Evolutionary conservation across 2,329 filamentous ascomycete species (phyloP).

Genomic region (Scolecobasidium constrictum): DNA sequence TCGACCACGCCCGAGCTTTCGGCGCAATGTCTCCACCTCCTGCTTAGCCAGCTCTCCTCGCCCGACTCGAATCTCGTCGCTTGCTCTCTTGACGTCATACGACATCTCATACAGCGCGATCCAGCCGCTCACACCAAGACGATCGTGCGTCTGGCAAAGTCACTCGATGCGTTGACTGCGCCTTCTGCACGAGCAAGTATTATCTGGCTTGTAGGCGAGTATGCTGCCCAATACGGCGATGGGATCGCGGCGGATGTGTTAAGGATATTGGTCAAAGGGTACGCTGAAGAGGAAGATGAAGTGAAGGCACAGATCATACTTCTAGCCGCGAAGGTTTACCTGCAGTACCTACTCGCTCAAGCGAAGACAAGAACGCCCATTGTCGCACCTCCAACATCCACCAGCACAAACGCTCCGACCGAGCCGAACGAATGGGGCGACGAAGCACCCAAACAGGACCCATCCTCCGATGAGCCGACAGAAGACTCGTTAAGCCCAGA

Average conservation of each 20-base stretch:
- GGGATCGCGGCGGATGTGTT: constrained; percentile 91
- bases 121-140: constrained; percentile 72
- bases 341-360: constrained; percentile 69
- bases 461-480: constrained; percentile 10
- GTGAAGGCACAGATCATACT: constrained; percentile 88
- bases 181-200: constrained; percentile 87
- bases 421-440: not conserved
- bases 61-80: constrained; percentile 80
- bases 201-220: constrained; percentile 95
- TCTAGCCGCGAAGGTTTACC: constrained; percentile 90
- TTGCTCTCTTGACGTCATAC: constrained; percentile 87
- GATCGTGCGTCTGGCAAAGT: constrained; percentile 68
- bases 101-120: constrained; percentile 89
- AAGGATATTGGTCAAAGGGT: constrained; percentile 76
- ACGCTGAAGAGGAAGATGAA: constrained; percentile 70
- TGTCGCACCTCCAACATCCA: not conserved
- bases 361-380: not conserved
- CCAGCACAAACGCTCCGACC: not conserved
- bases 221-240: constrained; percentile 69
- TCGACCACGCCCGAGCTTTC: constrained; percentile 36
- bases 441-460: constrained; percentile 21
- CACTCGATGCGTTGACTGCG: constrained; percentile 79
- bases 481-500: constrained; percentile 17
- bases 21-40: constrained; percentile 66
- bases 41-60: constrained; percentile 80